Evolutionary conservation across 1,284 basidiomycete species (phyloP).

Genomic region (Boletellus deceptivus): DNA sequence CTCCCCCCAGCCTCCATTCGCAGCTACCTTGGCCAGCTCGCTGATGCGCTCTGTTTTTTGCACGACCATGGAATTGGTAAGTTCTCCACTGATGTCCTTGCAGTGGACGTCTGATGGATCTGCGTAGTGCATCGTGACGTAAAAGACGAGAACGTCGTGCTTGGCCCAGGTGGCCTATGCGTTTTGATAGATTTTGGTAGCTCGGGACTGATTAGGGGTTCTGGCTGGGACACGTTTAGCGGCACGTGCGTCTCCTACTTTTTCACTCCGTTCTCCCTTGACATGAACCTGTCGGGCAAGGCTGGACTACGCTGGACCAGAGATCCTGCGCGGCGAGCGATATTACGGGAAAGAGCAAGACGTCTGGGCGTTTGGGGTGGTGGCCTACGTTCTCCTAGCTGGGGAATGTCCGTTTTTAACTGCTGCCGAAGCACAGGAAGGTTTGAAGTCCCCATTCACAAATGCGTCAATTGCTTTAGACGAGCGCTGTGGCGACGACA

Average conservation of each 20-base stretch:
- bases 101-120: slow-evolving; percentile 10
- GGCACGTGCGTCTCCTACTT: slow-evolving; percentile 67
- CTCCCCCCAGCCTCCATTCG: slow-evolving; percentile 76
- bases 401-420: slow-evolving; percentile 95
- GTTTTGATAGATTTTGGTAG: slow-evolving; percentile 97
- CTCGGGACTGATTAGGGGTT: slow-evolving; percentile 81
- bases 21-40: slow-evolving; percentile 90
- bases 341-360: slow-evolving; percentile 97
- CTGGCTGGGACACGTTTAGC: slow-evolving; percentile 93
- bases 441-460: slow-evolving; percentile 71
- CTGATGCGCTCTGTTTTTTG: slow-evolving; percentile 88
- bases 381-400: slow-evolving; percentile 92
- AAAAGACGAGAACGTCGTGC: slow-evolving; percentile 96
- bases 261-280: slow-evolving; percentile 16
- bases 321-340: slow-evolving; percentile 92
- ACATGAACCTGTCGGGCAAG: slow-evolving; percentile 40
- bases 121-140: slow-evolving; percentile 90
- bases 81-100: slow-evolving; percentile 22
- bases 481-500: slow-evolving; percentile 71
- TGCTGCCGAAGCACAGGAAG: slow-evolving; percentile 79
- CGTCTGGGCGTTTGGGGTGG: slow-evolving; percentile 98
- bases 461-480: slow-evolving; percentile 71
- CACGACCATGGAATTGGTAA: slow-evolving; percentile 86
- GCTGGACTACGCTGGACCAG: slow-evolving; percentile 95
- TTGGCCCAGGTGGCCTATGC: slow-evolving; percentile 71